A percentile compares a stretch with the other conserved stretches of the same genome.
These are phyloP conservation scores for Lactarius quietus DNA, from an alignment of 768 basidiomycete genomes.

Conservation along the genomic window DNA sequence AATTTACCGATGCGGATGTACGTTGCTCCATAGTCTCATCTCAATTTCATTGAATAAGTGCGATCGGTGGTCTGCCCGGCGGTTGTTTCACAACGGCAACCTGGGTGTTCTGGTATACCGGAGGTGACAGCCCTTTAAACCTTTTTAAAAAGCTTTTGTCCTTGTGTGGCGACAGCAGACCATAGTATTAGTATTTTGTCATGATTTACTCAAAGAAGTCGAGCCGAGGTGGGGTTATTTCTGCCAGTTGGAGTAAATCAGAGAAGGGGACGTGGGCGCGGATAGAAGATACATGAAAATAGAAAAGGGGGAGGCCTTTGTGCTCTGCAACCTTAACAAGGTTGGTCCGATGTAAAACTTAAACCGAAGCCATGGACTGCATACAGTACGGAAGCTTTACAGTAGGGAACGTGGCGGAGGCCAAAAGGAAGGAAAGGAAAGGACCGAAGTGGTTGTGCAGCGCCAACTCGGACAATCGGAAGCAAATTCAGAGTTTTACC, in stretches of 20 bases:
- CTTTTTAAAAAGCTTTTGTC: background rate
- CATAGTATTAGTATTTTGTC: background rate
- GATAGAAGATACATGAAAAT: background rate
- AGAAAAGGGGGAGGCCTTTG: background rate
- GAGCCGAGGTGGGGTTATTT: background rate
- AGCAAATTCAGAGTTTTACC: background rate
- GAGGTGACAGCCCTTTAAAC: background rate
- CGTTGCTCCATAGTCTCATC: background rate
- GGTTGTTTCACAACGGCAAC: background rate
- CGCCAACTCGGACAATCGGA: background rate
- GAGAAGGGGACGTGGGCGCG: background rate
- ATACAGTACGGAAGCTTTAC: too few relatives aligned
- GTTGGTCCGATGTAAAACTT: background rate
- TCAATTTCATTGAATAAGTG: background rate
- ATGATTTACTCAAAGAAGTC: background rate
- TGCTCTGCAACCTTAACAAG: background rate
- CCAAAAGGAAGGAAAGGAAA: background rate
- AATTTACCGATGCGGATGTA: background rate
- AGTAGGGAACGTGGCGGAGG: background rate
- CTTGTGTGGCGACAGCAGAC: too few relatives aligned
- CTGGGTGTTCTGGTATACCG: background rate
- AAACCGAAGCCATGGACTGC: background rate
- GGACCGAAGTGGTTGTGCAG: background rate
- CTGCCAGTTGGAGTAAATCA: background rate
- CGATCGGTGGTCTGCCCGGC: background rate